phyloP scores from a whole-genome alignment of 306 rosid species.

The Crotalaria pallida region DNA sequence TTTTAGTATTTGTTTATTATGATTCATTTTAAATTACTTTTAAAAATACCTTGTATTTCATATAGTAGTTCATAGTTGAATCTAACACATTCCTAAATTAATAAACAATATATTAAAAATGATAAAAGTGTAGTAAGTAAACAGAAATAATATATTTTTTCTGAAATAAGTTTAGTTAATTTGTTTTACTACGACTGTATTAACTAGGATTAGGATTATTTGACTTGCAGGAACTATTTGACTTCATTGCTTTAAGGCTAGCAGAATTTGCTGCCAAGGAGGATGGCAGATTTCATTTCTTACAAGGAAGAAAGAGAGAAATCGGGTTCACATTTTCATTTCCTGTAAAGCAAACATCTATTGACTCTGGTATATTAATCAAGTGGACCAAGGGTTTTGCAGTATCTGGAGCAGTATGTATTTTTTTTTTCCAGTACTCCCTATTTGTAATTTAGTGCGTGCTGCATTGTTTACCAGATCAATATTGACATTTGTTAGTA shows the following conservation, averaged over 20 bases:
- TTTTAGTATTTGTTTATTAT: no score
- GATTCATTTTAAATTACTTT: no score
- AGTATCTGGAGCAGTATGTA: constrained; percentile 78
- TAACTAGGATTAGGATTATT: no score
- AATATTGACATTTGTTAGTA: not conserved
- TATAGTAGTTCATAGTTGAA: no score
- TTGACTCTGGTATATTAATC: constrained; percentile 79
- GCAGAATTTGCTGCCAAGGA: constrained; percentile 60
- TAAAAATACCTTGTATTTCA: no score
- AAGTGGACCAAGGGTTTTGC: constrained; percentile 97
- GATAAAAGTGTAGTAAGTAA: no score
- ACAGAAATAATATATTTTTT: no score
- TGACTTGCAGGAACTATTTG: constrained; percentile 80
- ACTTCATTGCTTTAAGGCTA: constrained; percentile 77
- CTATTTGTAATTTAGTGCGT: not conserved
- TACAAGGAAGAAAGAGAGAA: constrained; percentile 58
- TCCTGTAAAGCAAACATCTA: constrained; percentile 84
- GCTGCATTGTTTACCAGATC: not conserved
- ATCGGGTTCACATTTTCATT: constrained; percentile 94
- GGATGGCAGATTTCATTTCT: constrained; percentile 49
- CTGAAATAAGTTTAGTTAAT: no score
- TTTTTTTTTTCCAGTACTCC: not conserved
- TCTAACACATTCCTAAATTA: no score
- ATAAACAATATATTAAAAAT: no score
- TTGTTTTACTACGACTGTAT: no score